Conservation (phyloP, 1,139 yeast species). For the Wickerhamomyces sp. region DNA sequence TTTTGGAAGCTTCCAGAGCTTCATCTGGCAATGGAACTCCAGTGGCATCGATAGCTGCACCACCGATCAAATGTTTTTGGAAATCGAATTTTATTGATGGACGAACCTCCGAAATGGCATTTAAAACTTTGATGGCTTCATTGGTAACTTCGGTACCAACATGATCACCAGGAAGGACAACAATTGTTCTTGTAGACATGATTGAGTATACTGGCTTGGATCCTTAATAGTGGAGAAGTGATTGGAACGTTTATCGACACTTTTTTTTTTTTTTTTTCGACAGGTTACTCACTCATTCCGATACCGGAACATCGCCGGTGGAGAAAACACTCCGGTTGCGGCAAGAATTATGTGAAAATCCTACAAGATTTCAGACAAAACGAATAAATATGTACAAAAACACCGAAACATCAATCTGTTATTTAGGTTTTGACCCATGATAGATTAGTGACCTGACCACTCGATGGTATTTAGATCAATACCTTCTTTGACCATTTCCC, state of each 20-base stretch:
- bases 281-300: no score
- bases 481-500: conserved; percentile 99
- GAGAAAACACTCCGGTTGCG: no score
- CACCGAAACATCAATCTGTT: background rate
- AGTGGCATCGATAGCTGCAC: conserved; percentile 96
- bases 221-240: no score
- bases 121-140: conserved; percentile 88
- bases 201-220: no score
- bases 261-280: no score
- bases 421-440: background rate
- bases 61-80: conserved; percentile 85
- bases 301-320: no score
- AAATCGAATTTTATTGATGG: conserved; percentile 68
- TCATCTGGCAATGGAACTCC: conserved; percentile 91
- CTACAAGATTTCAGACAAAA: no score
- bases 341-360: no score
- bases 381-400: conserved; percentile 2
- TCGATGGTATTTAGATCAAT: conserved; percentile 89
- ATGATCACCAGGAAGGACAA: conserved; percentile 93
- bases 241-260: no score
- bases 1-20: conserved; percentile 78
- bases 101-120: conserved; percentile 64
- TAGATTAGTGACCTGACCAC: conserved; percentile 85
- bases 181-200: conserved; percentile 53
- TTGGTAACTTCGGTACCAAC: conserved; percentile 86